Evolutionary conservation across 306 rosid species (phyloP).

Genomic region (Medicago ruthenica): DNA sequence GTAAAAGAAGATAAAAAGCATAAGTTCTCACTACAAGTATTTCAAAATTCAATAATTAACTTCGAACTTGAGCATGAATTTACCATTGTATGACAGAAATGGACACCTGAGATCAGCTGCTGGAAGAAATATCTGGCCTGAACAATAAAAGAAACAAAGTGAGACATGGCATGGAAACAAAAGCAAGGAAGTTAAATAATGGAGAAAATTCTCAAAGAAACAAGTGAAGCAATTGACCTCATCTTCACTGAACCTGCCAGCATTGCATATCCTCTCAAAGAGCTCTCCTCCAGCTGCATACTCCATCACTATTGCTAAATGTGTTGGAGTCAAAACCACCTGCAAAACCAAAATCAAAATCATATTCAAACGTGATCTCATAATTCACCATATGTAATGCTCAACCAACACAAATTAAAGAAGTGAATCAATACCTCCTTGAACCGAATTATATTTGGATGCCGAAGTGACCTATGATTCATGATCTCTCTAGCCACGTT

Average conservation of each 20-base stretch:
- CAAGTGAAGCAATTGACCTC: conserved; percentile 52
- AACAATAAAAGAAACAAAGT: conserved; percentile 32
- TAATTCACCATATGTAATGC: background rate
- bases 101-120: conserved; percentile 76
- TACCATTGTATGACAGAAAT: conserved; percentile 71
- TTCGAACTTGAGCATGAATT: background rate
- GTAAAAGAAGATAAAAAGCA: conserved; percentile 29
- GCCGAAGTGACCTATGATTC: conserved; percentile 70
- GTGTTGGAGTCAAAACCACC: conserved; percentile 76
- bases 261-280: conserved; percentile 71
- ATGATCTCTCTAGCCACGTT: conserved; percentile 76
- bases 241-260: conserved; percentile 78
- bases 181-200: background rate
- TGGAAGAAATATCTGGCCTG: conserved; percentile 82
- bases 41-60: conserved; percentile 1
- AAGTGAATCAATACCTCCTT: conserved; percentile 56
- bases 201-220: conserved; percentile 4
- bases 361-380: conserved; percentile 17
- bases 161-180: conserved; percentile 3
- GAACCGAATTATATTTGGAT: conserved; percentile 74
- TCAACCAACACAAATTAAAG: conserved; percentile 10
- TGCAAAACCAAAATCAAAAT: conserved; percentile 38
- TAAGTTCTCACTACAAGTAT: background rate
- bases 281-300: conserved; percentile 77
- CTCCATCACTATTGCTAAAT: conserved; percentile 75